These are phyloP conservation scores for Hortiboletus flavorubellus DNA, from an alignment of 768 basidiomycete species.

Conservation along the genomic window DNA sequence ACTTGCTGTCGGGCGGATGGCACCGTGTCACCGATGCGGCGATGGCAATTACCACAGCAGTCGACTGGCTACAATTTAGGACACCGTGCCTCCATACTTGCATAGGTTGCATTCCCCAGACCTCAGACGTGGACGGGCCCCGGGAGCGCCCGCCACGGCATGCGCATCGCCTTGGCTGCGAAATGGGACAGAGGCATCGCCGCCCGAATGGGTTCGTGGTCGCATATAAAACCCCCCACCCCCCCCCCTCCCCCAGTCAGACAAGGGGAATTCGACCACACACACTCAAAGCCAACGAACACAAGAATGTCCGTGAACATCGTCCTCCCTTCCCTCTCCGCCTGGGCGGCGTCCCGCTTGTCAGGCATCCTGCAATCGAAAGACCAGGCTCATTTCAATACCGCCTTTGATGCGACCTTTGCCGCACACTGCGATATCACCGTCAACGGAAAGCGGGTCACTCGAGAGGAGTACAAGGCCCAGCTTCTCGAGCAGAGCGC, in stretches of 20 bases:
- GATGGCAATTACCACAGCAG: not conserved
- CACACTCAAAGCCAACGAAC: not conserved
- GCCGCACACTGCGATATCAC: conserved; percentile 34
- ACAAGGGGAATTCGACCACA: not conserved
- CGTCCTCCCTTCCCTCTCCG: conserved; percentile 40
- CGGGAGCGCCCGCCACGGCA: not conserved
- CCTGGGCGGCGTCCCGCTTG: conserved; percentile 41
- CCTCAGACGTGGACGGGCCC: not conserved
- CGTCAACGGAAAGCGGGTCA: conserved; percentile 39
- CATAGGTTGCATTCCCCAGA: not conserved
- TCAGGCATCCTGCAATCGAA: conserved; percentile 38
- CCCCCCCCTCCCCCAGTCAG: not conserved
- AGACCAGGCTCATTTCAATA: conserved; percentile 31
- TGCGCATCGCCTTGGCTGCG: not conserved
- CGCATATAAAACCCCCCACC: conserved; percentile 12
- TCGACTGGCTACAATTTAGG: not conserved
- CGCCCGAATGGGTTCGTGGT: not conserved
- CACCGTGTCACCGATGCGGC: not conserved
- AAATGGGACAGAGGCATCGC: not conserved
- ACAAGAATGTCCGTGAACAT: conserved; percentile 26
- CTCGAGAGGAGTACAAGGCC: conserved; percentile 40
- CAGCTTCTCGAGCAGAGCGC: conserved; percentile 32
- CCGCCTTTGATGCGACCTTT: conserved; percentile 41
- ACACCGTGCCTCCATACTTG: not conserved
- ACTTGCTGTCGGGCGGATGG: not conserved